These are phyloP conservation scores for Sclerotinia trifoliorum DNA, from an alignment of 2,329 filamentous ascomycete species.

Conservation along the genomic window DNA sequence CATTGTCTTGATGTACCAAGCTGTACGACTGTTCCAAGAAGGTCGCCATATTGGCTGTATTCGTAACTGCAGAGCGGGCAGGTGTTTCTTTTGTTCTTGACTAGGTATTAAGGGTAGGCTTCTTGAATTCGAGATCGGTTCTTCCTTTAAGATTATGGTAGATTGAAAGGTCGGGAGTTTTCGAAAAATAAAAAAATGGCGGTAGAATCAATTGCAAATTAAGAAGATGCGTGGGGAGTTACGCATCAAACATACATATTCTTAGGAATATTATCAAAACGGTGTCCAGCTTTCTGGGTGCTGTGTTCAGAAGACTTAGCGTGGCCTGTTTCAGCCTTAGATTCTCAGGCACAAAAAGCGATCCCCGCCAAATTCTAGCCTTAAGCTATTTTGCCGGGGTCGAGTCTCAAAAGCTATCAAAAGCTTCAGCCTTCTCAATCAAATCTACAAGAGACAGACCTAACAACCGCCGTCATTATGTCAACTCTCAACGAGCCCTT, in stretches of 20 bases:
- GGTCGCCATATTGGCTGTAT: slow-evolving; percentile 71
- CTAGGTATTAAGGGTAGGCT: slow-evolving; percentile 23
- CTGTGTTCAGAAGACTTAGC: slow-evolving; percentile 24
- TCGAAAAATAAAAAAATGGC: slow-evolving; percentile 19
- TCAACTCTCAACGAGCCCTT: slow-evolving; percentile 66
- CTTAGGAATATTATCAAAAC: slow-evolving; percentile 21
- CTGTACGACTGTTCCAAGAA: slow-evolving; percentile 96
- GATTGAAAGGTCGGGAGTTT: slow-evolving; percentile 24
- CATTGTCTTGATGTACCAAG: slow-evolving; percentile 96
- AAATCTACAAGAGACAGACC: slow-evolving; percentile 13
- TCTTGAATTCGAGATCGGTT: slow-evolving; percentile 26
- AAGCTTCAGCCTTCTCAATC: slow-evolving; percentile 32
- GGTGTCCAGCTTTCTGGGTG: slow-evolving; percentile 24
- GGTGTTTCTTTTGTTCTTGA: slow-evolving; percentile 30
- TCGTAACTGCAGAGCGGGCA: slow-evolving; percentile 27
- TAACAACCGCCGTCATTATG: slow-evolving; percentile 30
- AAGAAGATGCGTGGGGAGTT: slow-evolving; percentile 28
- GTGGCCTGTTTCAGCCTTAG: slow-evolving; percentile 22
- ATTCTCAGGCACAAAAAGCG: slow-evolving; percentile 8
- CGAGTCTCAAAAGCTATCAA: slow-evolving; percentile 4
- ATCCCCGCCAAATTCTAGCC: slow-evolving; percentile 19
- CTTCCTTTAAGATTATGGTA: slow-evolving; percentile 23
- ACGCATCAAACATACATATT: slow-evolving; percentile 31
- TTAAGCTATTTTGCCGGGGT: background rate
- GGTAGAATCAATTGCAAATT: slow-evolving; percentile 28